A percentile compares a stretch with the other conserved stretches of the same genome.
Conservation (phyloP, 2,329 filamentous ascomycete species). For the Fusarium coffeatum region DNA sequence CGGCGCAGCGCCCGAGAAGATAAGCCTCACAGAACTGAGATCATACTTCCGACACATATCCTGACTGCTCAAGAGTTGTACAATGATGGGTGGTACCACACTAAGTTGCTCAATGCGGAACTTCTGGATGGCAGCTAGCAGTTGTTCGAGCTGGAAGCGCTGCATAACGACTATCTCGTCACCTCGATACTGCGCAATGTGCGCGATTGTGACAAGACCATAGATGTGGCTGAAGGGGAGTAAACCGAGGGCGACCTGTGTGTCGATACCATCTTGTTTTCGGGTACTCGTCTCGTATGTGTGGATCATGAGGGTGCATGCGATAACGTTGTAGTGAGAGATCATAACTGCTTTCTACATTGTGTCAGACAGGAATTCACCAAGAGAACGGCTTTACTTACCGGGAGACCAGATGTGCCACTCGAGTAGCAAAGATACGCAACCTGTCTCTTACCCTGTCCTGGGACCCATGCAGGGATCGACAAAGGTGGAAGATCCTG, state of each 20-base stretch:
- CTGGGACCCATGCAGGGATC: constrained; percentile 67
- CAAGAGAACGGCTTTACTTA: constrained; percentile 47
- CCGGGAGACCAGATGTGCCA: constrained; percentile 81
- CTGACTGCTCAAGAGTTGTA: constrained; percentile 18
- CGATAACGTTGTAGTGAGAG: constrained; percentile 81
- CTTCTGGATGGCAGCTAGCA: constrained; percentile 55
- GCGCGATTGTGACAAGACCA: constrained; percentile 76
- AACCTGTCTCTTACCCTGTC: constrained; percentile 73
- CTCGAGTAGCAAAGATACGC: constrained; percentile 85
- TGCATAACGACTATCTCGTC: constrained; percentile 78
- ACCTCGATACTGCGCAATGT: constrained; percentile 74
- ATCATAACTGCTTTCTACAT: constrained; percentile 84
- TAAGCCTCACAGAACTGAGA: constrained; percentile 24
- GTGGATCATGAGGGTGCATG: constrained; percentile 74
- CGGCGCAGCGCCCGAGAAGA: constrained; percentile 68
- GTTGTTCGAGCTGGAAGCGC: constrained; percentile 77
- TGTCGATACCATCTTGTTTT: constrained; percentile 53
- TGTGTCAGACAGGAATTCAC: neutral
- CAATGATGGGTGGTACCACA: constrained; percentile 34
- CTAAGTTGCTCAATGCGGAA: constrained; percentile 36
- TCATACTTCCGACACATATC: constrained; percentile 29
- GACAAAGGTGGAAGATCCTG: constrained; percentile 62
- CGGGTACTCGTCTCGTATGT: constrained; percentile 54
- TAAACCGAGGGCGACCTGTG: constrained; percentile 69
- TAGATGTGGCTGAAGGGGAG: constrained; percentile 88